phyloP scores from a whole-genome alignment of 2,329 filamentous ascomycete species.

The Lachnellula willkommii region DNA sequence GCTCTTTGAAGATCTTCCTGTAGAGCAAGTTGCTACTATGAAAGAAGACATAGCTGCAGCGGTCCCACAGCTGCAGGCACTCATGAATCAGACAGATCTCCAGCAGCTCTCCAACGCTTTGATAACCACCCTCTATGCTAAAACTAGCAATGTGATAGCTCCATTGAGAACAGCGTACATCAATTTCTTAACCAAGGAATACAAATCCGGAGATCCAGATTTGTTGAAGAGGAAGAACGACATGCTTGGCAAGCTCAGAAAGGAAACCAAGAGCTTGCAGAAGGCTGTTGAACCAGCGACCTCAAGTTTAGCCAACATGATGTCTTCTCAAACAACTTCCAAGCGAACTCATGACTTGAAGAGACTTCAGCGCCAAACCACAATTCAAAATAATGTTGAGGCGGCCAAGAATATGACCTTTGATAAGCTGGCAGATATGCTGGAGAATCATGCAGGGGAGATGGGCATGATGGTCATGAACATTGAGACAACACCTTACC shows the following conservation, averaged over 20 bases:
- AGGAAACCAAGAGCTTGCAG: conserved; percentile 12
- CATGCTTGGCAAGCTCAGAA: conserved; percentile 17
- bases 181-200: conserved; percentile 15
- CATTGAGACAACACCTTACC: conserved; percentile 15
- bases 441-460: conserved; percentile 17
- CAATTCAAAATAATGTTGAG: conserved; percentile 26
- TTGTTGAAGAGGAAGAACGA: conserved; percentile 14
- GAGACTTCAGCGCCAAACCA: conserved; percentile 23
- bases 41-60: conserved; percentile 18
- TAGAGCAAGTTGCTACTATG: conserved; percentile 12
- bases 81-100: conserved; percentile 17
- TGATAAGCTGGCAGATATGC: conserved; percentile 14
- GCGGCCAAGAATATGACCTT: conserved; percentile 23
- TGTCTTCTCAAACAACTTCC: conserved; percentile 27
- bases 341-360: conserved; percentile 28
- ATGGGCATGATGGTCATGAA: conserved; percentile 23
- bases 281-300: conserved; percentile 14
- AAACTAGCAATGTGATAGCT: conserved; percentile 9
- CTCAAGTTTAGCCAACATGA: conserved; percentile 22
- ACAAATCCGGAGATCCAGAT: conserved; percentile 7
- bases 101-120: conserved; percentile 12
- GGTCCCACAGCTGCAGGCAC: conserved; percentile 17
- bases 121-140: conserved; percentile 6
- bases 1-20: conserved; percentile 9
- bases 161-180: conserved; percentile 12